A percentile compares a stretch with the other conserved stretches of the same genome.
phyloP scores from a whole-genome alignment of 2,329 filamentous ascomycete genomes.

The Cladosporium austrohemisphaericum region DNA sequence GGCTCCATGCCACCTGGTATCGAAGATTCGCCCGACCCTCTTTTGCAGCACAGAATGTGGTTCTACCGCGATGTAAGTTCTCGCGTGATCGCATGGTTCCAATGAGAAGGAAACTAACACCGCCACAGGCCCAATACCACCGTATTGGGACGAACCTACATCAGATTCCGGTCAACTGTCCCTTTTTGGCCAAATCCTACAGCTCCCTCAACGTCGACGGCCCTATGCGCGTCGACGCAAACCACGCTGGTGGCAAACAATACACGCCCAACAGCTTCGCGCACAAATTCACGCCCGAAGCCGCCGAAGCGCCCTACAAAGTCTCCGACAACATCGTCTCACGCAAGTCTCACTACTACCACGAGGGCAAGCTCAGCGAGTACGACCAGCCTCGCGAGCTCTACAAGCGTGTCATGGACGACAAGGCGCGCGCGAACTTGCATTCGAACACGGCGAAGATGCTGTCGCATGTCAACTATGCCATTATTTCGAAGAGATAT shows the following conservation, averaged over 20 bases:
- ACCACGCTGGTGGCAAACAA: constrained; percentile 47
- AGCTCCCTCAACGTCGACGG: constrained; percentile 50
- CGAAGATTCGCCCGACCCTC: constrained; percentile 46
- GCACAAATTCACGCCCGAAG: constrained; percentile 51
- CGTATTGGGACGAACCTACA: constrained; percentile 52
- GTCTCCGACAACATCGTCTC: constrained; percentile 50
- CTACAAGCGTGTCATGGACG: constrained; percentile 48
- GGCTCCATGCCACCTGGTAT: constrained; percentile 51
- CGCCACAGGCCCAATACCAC: constrained; percentile 46
- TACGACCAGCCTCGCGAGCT: constrained; percentile 51
- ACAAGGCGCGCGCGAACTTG: constrained; percentile 43
- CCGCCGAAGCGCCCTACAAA: constrained; percentile 48
- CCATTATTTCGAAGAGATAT: constrained; percentile 43
- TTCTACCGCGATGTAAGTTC: constrained; percentile 36
- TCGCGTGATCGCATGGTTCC: too few relatives aligned
- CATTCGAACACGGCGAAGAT: constrained; percentile 47
- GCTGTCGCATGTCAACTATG: constrained; percentile 28
- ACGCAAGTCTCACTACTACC: constrained; percentile 53
- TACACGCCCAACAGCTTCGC: constrained; percentile 52
- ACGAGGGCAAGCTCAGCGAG: constrained; percentile 52
- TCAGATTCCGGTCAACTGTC: constrained; percentile 48
- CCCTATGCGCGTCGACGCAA: constrained; percentile 47
- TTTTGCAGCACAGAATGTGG: constrained; percentile 50
- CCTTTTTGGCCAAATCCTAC: constrained; percentile 48
- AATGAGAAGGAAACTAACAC: not conserved